phyloP scores from a whole-genome alignment of 2,329 filamentous ascomycete genomes.

The Dichotomopilus funicola region DNA sequence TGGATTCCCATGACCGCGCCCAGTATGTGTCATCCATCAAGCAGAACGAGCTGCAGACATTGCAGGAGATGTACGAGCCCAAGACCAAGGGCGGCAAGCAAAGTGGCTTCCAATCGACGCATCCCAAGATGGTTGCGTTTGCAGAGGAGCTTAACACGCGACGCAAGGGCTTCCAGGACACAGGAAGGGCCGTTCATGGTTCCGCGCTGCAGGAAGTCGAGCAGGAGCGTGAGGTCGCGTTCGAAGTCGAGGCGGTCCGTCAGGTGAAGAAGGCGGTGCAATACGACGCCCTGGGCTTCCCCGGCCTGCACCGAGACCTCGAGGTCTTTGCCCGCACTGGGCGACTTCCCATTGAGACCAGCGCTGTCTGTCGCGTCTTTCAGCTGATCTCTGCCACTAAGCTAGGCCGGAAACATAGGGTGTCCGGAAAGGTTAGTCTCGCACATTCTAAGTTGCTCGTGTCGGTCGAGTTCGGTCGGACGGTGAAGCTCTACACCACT shows the following conservation, averaged over 20 bases:
- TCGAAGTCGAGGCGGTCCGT: slow-evolving; percentile 51
- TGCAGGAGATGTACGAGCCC: slow-evolving; percentile 50
- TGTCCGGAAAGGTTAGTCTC: slow-evolving; percentile 15
- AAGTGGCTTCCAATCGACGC: slow-evolving; percentile 14
- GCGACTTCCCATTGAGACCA: slow-evolving; percentile 30
- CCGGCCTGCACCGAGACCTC: slow-evolving; percentile 43
- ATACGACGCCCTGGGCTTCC: slow-evolving; percentile 36
- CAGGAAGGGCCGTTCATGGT: slow-evolving; percentile 38
- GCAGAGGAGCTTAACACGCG: slow-evolving; percentile 30
- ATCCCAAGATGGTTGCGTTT: slow-evolving; percentile 22
- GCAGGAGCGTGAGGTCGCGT: slow-evolving; percentile 52
- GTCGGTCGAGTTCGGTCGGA: slow-evolving; percentile 42
- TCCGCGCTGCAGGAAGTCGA: slow-evolving; percentile 55
- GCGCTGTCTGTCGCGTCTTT: slow-evolving; percentile 38
- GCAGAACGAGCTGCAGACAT: slow-evolving; percentile 48
- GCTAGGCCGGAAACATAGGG: slow-evolving; percentile 31
- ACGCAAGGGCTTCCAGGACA: slow-evolving; percentile 28
- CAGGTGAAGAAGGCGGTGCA: slow-evolving; percentile 43
- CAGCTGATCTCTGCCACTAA: slow-evolving; percentile 32
- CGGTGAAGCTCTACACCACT: slow-evolving; percentile 31
- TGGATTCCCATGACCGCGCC: slow-evolving; percentile 28
- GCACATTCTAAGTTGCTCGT: slow-evolving; percentile 30
- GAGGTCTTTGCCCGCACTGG: slow-evolving; percentile 41
- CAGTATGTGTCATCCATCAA: slow-evolving; percentile 40
- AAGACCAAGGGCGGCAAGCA: slow-evolving; percentile 22